Conservation (phyloP, 176 grass and related monocot genomes). For the Olyra latifolia region DNA sequence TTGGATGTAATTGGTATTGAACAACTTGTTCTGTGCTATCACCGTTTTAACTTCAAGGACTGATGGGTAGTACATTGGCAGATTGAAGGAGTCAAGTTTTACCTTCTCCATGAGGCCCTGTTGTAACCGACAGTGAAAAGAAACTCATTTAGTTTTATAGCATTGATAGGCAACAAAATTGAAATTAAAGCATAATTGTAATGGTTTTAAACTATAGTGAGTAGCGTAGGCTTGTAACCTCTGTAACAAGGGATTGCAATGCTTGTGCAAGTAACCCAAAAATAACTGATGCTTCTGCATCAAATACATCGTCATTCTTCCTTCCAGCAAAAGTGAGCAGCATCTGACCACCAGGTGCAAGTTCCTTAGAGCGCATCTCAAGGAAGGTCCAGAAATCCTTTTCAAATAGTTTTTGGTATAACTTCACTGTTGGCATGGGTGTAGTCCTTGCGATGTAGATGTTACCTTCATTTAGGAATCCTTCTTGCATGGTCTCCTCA, state of each 20-base stretch:
- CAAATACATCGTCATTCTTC: not conserved
- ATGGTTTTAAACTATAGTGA: not conserved
- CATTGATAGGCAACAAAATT: not conserved
- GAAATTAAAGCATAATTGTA: too few relatives aligned
- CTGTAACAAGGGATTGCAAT: not conserved
- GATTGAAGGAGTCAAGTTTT: constrained; percentile 43
- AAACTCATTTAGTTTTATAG: not conserved
- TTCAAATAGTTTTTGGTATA: constrained; percentile 31
- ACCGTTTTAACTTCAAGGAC: constrained; percentile 32
- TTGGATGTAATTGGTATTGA: constrained; percentile 15
- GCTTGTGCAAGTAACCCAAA: constrained; percentile 2
- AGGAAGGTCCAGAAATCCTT: constrained; percentile 53
- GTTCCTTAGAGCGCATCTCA: constrained; percentile 35
- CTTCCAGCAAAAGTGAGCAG: constrained; percentile 43
- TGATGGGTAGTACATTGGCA: constrained; percentile 49
- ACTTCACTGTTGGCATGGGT: not conserved
- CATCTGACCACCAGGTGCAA: constrained; percentile 35
- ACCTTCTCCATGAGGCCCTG: constrained; percentile 42
- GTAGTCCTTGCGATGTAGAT: constrained; percentile 39
- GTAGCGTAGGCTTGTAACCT: not conserved
- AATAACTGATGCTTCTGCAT: not conserved
- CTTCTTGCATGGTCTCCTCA: not conserved
- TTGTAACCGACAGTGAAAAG: not conserved
- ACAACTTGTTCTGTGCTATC: constrained; percentile 4
- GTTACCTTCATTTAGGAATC: constrained; percentile 31